Evolutionary conservation across 2,329 filamentous ascomycete genomes (phyloP), one percentile per base, ranked within the genome.

Genomic region (Cladosporium sphaerospermum): DNA sequence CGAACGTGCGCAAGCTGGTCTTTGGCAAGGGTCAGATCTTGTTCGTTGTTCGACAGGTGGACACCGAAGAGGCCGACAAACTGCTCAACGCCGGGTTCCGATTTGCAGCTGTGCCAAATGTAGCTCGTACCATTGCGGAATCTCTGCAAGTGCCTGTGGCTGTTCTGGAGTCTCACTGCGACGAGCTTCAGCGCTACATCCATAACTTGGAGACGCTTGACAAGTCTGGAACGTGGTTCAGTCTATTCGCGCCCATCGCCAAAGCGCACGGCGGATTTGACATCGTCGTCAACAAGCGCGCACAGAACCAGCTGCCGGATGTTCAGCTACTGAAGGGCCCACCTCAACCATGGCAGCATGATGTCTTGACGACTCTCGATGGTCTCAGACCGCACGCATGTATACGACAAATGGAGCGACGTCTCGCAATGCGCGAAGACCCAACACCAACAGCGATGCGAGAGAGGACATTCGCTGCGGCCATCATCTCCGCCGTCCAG

Each of bases 21-120:
- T 78, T 82, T 36, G 86, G 86, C 3, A 83, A 83, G 55, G 89
- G 90, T 0, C 88, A 91, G 51, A 77, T 95, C 43, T 81, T 96
- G 67, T 90, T 95, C 61, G 78, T 95, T 9, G 85, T 90, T 5
- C 85, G 84, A 9, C 78, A 78, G 41, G 75, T 86, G 1, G 74
- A 77, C 33, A 74, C 75, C 33, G 73, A 77, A 1, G 86, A 90
- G 34, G 76, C 80, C 0, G 77, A 81, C 48, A 78, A 78, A 28
- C 76, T 95, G 11, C 79, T 85, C 57, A 82, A 87, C 1, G 74
- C 80, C 9, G 89, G 90, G 1, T 95, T 84, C 67, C 81, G 86
- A n/a, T 95, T 95, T 62, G 86, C 86, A 2, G 78, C 81, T 33
- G 71, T 84, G 10, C 78, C 78, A 53, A 83, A 89, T 56, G 84